Evolutionary conservation across 257 asterid genomes (phyloP).

Genomic region (Solanum bulbocastanum): DNA sequence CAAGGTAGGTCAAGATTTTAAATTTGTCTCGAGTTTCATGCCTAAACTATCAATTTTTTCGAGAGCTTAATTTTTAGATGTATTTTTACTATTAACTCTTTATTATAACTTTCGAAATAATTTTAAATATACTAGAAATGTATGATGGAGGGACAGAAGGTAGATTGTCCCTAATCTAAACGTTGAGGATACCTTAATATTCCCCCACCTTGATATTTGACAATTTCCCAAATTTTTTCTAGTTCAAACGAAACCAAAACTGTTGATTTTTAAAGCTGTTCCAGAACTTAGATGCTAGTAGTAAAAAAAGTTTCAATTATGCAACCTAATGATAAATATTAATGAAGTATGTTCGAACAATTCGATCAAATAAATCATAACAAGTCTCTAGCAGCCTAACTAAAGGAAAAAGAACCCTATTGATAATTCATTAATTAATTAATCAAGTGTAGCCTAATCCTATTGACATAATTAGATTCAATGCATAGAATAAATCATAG

Average conservation of each 20-base stretch:
- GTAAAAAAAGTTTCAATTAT: neutral
- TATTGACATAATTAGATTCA: neutral
- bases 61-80: neutral
- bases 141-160: neutral
- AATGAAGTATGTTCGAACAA: neutral
- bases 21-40: neutral
- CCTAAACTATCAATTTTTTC: no score
- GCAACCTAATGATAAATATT: neutral
- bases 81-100: neutral
- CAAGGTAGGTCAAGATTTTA: neutral
- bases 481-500: neutral
- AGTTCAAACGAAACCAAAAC: neutral
- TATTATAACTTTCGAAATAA: neutral
- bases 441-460: neutral
- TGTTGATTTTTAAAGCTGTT: neutral
- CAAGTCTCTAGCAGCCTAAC: neutral
- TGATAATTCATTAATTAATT: neutral
- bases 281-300: neutral
- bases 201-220: neutral
- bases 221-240: neutral
- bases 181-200: neutral
- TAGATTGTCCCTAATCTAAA: neutral
- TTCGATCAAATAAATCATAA: neutral
- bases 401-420: neutral
- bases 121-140: neutral